These are phyloP conservation scores for Triadica sebifera DNA, from an alignment of 345 rosid species.

Conservation along the genomic window DNA sequence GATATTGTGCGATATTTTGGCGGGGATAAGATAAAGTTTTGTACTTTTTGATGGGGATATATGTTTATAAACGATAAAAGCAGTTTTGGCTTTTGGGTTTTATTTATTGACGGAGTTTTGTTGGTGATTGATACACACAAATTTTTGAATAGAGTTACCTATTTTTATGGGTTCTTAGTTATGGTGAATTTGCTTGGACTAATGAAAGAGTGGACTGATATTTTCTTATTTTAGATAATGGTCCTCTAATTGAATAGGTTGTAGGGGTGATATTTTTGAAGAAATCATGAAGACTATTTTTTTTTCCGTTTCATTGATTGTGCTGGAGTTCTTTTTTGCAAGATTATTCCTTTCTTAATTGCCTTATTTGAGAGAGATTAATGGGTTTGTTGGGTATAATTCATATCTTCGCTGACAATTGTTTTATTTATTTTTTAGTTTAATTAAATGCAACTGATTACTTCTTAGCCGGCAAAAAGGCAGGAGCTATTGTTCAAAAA, in stretches of 20 bases:
- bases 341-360: slow-evolving; percentile 17
- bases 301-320: background rate
- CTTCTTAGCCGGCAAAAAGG: slow-evolving; percentile 28
- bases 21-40: slow-evolving; percentile 1
- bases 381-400: slow-evolving; percentile 24
- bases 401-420: slow-evolving; percentile 14
- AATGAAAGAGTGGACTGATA: slow-evolving; percentile 1
- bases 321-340: slow-evolving; percentile 20
- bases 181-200: slow-evolving; percentile 13
- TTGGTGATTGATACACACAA: background rate
- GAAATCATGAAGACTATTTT: background rate
- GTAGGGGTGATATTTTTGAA: slow-evolving; percentile 6
- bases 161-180: slow-evolving; percentile 2
- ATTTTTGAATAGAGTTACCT: background rate
- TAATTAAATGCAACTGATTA: slow-evolving; percentile 10
- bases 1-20: background rate
- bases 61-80: background rate
- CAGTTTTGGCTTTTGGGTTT: background rate
- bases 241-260: slow-evolving; percentile 15
- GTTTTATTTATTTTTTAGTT: background rate
- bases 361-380: too few species aligned
- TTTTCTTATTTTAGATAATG: slow-evolving; percentile 12
- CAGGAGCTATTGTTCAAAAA: slow-evolving; percentile 19
- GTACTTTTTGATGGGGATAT: background rate
- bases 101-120: background rate